phyloP scores from a whole-genome alignment of 345 rosid genomes.

The Eucalyptus leucophloia region DNA sequence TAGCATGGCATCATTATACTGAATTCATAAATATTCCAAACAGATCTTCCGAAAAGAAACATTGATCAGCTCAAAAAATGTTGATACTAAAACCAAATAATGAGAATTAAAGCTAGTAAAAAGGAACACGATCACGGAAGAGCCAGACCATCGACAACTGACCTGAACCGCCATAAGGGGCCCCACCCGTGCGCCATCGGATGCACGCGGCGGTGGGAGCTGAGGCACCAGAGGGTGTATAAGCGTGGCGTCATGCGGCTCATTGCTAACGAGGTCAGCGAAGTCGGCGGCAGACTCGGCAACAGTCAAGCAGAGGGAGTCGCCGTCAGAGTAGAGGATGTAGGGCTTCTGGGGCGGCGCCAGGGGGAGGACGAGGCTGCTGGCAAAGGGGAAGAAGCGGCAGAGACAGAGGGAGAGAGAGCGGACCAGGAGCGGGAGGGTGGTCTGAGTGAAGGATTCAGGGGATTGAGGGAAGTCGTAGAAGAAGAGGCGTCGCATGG shows the following conservation, averaged over 20 bases:
- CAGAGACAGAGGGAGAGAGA: constrained; percentile 33
- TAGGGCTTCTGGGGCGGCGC: constrained; percentile 6
- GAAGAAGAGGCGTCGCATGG: constrained; percentile 13
- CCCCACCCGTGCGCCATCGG: not conserved
- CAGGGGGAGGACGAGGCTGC: constrained; percentile 2
- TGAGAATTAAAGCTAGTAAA: not conserved
- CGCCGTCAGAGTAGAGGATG: not conserved
- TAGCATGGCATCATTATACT: not conserved
- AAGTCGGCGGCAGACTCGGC: constrained; percentile 13
- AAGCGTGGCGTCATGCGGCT: not conserved
- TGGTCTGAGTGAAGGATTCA: constrained; percentile 1
- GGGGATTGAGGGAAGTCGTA: constrained; percentile 16
- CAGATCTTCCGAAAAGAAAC: not conserved
- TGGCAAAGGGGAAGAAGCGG: constrained; percentile 29
- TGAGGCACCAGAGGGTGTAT: constrained; percentile 12
- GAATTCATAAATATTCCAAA: not conserved
- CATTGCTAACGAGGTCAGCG: not conserved
- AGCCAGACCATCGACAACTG: not conserved
- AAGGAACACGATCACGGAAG: not conserved
- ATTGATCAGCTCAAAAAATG: too few species aligned
- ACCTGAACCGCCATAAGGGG: constrained; percentile 18
- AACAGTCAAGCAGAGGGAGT: constrained; percentile 4
- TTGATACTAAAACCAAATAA: not conserved
- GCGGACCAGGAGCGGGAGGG: constrained; percentile 27
- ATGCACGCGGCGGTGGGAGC: not conserved